Conservation (phyloP, 148 eudicot species). For the Pharnaceum exiguum region DNA sequence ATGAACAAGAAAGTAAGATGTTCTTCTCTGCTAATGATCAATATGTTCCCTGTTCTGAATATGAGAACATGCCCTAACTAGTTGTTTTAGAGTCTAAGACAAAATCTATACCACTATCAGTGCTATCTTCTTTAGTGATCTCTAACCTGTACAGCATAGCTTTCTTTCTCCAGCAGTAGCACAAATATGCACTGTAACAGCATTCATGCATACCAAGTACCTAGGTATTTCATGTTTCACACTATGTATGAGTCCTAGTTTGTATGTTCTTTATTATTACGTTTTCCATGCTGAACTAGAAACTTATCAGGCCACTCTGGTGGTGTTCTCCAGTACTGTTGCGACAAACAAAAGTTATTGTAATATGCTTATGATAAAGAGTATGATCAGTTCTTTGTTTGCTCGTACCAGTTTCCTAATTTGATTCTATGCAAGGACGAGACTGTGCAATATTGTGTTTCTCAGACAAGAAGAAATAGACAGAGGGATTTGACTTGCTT, state of each 20-base stretch:
- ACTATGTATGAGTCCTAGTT: slow-evolving; percentile 9
- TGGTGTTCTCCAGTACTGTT: neutral
- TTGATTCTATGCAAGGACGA: no score
- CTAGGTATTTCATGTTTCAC: slow-evolving; percentile 17
- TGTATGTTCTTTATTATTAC: slow-evolving; percentile 10
- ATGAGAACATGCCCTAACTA: slow-evolving; percentile 19
- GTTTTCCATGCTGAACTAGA: slow-evolving; percentile 7
- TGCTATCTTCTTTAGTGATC: slow-evolving; percentile 20
- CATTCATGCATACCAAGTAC: slow-evolving; percentile 6
- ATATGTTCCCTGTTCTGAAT: slow-evolving; percentile 23
- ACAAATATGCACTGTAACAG: slow-evolving; percentile 18
- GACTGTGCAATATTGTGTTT: no score
- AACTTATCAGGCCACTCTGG: neutral
- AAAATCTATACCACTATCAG: slow-evolving; percentile 16
- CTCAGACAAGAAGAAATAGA: neutral
- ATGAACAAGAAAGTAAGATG: slow-evolving; percentile 43
- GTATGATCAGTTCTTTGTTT: no score
- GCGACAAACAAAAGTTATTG: no score
- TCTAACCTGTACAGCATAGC: slow-evolving; percentile 29
- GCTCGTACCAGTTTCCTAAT: no score
- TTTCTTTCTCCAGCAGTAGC: slow-evolving; percentile 18
- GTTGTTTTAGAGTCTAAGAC: slow-evolving; percentile 21
- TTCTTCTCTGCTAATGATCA: slow-evolving; percentile 31
- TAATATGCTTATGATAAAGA: no score
- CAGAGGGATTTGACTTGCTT: neutral